Evolutionary conservation across 768 basidiomycete genomes (phyloP).

Genomic region (Lepiota brunneoincarnata): DNA sequence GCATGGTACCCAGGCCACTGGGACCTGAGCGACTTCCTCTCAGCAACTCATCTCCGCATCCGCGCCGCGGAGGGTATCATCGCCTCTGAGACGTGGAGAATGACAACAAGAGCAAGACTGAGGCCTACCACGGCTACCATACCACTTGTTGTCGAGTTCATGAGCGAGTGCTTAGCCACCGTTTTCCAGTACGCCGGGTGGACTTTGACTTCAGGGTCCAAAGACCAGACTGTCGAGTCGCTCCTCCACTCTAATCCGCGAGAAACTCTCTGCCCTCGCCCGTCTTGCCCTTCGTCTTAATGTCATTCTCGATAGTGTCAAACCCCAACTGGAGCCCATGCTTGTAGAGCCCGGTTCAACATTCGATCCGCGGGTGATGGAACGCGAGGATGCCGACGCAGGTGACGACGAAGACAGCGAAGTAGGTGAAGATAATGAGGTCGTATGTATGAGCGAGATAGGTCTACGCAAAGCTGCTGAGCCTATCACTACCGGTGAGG

Average conservation of each 20-base stretch:
- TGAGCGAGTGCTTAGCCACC: conserved; percentile 7
- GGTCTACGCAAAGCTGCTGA: conserved; percentile 21
- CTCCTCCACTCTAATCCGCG: conserved; percentile 12
- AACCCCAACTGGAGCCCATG: conserved; percentile 25
- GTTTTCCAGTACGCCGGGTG: conserved; percentile 7
- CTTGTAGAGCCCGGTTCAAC: conserved; percentile 22
- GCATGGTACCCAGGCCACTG: conserved; percentile 42
- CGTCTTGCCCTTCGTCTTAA: conserved; percentile 25
- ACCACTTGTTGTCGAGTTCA: conserved; percentile 12
- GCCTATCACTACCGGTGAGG: too few relatives aligned
- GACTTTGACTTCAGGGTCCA: not conserved
- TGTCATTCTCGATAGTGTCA: conserved; percentile 15
- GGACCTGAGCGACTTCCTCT: conserved; percentile 38
- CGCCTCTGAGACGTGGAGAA: conserved; percentile 21
- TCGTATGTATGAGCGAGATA: conserved; percentile 30
- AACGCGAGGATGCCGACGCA: conserved; percentile 20
- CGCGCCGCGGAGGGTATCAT: conserved; percentile 19
- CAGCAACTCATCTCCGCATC: conserved; percentile 33
- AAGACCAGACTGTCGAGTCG: conserved; percentile 2
- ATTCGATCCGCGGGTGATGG: conserved; percentile 27
- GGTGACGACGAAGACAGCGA: conserved; percentile 12
- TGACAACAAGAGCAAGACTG: conserved; percentile 20
- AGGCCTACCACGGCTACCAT: conserved; percentile 13
- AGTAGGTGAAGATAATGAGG: conserved; percentile 10
- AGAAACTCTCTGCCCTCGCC: conserved; percentile 23